These are phyloP conservation scores for Calonectria hongkongensis DNA, from an alignment of 2,329 filamentous ascomycete species.

Conservation along the genomic window DNA sequence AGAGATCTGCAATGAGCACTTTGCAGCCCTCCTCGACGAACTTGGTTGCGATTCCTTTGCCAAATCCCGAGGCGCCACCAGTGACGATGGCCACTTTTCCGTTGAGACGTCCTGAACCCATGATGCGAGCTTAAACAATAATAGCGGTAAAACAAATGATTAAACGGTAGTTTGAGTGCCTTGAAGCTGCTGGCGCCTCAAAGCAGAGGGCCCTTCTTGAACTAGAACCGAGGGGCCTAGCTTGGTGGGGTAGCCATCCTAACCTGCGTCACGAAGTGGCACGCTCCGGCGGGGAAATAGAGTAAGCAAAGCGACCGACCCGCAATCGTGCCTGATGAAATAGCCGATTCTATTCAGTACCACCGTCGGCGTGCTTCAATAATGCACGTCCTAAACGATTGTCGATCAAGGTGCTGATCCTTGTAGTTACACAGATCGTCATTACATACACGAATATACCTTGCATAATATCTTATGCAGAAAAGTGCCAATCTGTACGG, in stretches of 20 bases:
- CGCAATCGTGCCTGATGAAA: neutral
- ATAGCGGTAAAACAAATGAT: neutral
- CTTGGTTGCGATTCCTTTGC: conserved; percentile 75
- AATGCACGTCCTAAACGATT: neutral
- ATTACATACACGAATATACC: too few species aligned
- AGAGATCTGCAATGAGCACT: conserved; percentile 78
- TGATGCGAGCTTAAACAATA: conserved; percentile 23
- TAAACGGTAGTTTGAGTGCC: neutral
- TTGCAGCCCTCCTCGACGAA: conserved; percentile 76
- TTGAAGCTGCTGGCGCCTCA: neutral
- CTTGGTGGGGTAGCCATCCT: conserved; percentile 1
- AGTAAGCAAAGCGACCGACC: neutral
- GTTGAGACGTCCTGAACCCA: conserved; percentile 59
- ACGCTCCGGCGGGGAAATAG: conserved; percentile 42
- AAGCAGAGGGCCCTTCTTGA: neutral
- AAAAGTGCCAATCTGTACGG: too few species aligned
- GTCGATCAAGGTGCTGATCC: neutral
- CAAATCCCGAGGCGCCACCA: conserved; percentile 78
- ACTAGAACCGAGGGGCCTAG: conserved; percentile 10
- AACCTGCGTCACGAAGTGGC: conserved; percentile 25
- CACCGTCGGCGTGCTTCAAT: neutral
- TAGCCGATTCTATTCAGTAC: neutral
- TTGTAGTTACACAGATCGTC: too few species aligned
- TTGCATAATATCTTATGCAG: too few species aligned
- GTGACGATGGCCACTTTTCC: conserved; percentile 67